Conservation (phyloP, 1,284 basidiomycete genomes). For the Puccinia horiana region DNA sequence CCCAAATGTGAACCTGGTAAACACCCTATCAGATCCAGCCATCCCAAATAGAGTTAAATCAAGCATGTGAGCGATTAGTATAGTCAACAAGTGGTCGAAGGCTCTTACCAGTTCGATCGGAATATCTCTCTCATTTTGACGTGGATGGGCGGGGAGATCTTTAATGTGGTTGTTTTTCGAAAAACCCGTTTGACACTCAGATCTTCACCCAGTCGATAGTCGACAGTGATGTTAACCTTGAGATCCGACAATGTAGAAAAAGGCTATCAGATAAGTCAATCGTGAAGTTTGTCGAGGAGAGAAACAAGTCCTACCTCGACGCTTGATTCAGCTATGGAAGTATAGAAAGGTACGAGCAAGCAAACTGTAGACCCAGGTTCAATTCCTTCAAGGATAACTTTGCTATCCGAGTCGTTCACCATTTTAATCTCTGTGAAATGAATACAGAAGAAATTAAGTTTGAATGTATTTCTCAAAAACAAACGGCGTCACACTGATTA, state of each 20-base stretch:
- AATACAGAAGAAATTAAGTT: not conserved
- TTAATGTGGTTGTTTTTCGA: not conserved
- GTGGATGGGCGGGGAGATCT: conserved; percentile 13
- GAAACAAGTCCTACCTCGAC: conserved; percentile 11
- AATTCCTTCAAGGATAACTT: conserved; percentile 19
- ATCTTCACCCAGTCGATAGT: conserved; percentile 26
- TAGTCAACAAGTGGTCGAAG: not conserved
- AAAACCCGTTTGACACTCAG: conserved; percentile 16
- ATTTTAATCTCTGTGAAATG: conserved; percentile 4
- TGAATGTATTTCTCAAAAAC: conserved; percentile 29
- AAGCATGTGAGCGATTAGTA: not conserved
- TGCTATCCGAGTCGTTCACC: not conserved
- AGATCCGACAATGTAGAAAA: not conserved
- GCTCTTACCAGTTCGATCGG: conserved; percentile 23
- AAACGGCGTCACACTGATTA: conserved; percentile 52
- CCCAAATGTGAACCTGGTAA: conserved; percentile 1
- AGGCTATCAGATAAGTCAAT: not conserved
- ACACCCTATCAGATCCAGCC: conserved; percentile 2
- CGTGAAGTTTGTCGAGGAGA: not conserved
- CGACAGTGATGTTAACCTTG: conserved; percentile 16
- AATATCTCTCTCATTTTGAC: conserved; percentile 44
- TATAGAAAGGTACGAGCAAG: conserved; percentile 12
- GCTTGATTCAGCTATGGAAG: not conserved
- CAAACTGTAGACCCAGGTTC: conserved; percentile 1
- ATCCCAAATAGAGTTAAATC: not conserved